Evolutionary conservation across 176 grass and related monocot species (phyloP).

Genomic region (Saccharum spontaneum): DNA sequence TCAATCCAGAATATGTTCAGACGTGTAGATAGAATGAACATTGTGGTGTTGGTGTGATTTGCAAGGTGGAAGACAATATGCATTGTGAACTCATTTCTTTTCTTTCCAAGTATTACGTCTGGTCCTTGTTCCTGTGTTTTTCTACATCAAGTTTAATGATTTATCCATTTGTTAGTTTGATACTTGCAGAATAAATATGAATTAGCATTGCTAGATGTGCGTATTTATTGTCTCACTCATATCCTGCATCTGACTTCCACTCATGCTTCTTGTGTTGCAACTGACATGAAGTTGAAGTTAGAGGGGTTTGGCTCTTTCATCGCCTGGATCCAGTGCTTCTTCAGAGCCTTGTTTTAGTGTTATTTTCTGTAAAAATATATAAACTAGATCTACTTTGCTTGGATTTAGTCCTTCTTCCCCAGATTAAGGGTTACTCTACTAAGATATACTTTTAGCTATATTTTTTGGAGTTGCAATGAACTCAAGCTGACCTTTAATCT

Average conservation of each 20-base stretch:
- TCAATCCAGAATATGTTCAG: background rate
- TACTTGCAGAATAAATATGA: background rate
- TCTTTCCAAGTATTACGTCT: background rate
- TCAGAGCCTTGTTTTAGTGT: background rate
- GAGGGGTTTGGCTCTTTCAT: background rate
- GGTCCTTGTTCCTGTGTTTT: background rate
- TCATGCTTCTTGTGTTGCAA: background rate
- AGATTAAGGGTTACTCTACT: background rate
- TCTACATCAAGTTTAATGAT: constrained; percentile 21
- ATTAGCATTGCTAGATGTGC: background rate
- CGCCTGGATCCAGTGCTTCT: background rate
- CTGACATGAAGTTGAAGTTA: background rate
- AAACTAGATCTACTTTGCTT: background rate
- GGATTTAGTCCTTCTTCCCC: background rate
- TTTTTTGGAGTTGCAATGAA: background rate
- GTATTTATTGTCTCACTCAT: background rate
- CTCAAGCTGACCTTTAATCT: constrained; percentile 9
- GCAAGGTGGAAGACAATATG: constrained; percentile 5
- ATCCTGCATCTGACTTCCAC: background rate
- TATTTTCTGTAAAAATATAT: background rate
- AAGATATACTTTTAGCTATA: background rate
- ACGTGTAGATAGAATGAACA: background rate
- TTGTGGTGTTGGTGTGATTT: constrained; percentile 9
- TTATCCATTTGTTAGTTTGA: background rate
- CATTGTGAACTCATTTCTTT: constrained; percentile 7